These are phyloP conservation scores for Erodium trifolium DNA, from an alignment of 441 rosid genomes.

Conservation along the genomic window DNA sequence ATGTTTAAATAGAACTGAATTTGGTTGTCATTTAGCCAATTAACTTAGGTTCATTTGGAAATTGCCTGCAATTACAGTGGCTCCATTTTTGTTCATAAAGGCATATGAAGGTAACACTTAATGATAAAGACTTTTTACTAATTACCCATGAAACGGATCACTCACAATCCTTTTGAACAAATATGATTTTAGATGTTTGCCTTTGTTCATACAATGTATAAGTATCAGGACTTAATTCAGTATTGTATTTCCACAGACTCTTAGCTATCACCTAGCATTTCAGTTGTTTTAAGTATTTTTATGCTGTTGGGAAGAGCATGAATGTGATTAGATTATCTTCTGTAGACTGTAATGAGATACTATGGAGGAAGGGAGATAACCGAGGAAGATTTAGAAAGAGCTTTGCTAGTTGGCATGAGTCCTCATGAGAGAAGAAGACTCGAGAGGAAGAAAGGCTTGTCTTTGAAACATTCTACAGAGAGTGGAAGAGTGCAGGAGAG, in stretches of 20 bases:
- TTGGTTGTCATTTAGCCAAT: not conserved
- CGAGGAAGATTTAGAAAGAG: conserved; percentile 70
- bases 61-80: not conserved
- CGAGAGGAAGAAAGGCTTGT: conserved; percentile 53
- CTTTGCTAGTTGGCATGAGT: conserved; percentile 79
- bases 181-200: not conserved
- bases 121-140: not conserved
- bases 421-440: conserved; percentile 68
- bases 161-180: not conserved
- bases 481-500: conserved; percentile 25
- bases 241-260: not conserved
- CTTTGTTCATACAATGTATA: not conserved
- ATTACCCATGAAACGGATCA: not conserved
- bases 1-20: not conserved
- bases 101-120: not conserved
- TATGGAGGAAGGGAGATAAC: conserved; percentile 85
- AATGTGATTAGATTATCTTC: conserved; percentile 9
- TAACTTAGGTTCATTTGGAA: not conserved
- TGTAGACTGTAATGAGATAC: conserved; percentile 63
- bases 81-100: not conserved
- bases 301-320: not conserved
- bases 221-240: not conserved
- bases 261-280: not conserved
- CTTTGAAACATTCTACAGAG: conserved; percentile 30
- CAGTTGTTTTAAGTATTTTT: not conserved